Evolutionary conservation across 2,329 filamentous ascomycete species (phyloP).

Genomic region (Zalaria obscura): DNA sequence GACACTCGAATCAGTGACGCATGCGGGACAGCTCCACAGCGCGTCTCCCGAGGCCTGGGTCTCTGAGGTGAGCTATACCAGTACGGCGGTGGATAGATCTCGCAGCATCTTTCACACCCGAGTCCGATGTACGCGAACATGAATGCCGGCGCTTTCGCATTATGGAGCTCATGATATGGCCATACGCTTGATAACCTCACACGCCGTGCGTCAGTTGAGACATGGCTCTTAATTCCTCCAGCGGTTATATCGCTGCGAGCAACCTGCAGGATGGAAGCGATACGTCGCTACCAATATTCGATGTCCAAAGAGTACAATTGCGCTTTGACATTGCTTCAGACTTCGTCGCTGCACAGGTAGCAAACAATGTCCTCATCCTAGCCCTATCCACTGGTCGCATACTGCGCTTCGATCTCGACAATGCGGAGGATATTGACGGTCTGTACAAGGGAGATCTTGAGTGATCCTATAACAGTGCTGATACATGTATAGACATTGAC

Average conservation of each 20-base stretch:
- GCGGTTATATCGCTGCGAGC: constrained; percentile 13
- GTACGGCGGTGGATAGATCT: no score
- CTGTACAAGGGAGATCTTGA: not conserved
- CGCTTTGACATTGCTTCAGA: constrained; percentile 90
- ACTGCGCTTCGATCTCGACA: constrained; percentile 84
- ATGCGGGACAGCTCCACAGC: no score
- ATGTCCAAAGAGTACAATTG: constrained; percentile 81
- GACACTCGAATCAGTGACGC: no score
- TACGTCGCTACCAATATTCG: constrained; percentile 68
- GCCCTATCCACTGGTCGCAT: constrained; percentile 87
- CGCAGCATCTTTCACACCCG: no score
- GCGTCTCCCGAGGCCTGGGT: no score
- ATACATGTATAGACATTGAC: constrained; percentile 65
- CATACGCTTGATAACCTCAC: no score
- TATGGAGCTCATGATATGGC: no score
- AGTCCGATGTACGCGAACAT: no score
- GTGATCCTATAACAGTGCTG: not conserved
- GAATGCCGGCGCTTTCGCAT: no score
- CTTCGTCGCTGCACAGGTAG: constrained; percentile 91
- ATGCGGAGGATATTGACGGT: constrained; percentile 81
- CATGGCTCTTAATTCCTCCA: constrained; percentile 11
- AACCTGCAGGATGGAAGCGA: constrained; percentile 4
- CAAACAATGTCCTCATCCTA: constrained; percentile 90
- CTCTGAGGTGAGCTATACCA: no score
- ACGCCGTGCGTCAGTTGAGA: no score